These are phyloP conservation scores for Gossypium sturtianum DNA, from an alignment of 345 rosid genomes.

Conservation along the genomic window DNA sequence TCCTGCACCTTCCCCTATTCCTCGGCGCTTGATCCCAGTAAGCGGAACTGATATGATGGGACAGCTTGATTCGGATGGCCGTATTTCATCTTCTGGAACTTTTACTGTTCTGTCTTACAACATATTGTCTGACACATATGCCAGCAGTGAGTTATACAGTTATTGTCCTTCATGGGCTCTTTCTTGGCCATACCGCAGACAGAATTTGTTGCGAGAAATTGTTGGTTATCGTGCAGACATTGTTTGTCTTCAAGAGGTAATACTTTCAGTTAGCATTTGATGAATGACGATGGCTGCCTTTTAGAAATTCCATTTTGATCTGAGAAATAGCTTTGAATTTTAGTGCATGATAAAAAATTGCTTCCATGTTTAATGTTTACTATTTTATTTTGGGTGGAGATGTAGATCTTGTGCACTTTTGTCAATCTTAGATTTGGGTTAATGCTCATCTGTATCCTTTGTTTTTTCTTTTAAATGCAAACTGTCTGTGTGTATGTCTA, in stretches of 20 bases:
- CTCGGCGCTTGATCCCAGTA: slow-evolving; percentile 79
- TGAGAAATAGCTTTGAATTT: neutral
- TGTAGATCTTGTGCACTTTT: neutral
- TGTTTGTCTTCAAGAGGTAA: slow-evolving; percentile 95
- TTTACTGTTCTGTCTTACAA: slow-evolving; percentile 94
- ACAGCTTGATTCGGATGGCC: slow-evolving; percentile 67
- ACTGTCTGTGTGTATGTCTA: neutral
- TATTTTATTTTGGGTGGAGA: neutral
- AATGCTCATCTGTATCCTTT: neutral
- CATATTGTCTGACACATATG: slow-evolving; percentile 73
- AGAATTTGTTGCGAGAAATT: slow-evolving; percentile 83
- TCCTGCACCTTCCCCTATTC: slow-evolving; percentile 95
- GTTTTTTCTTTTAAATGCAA: neutral
- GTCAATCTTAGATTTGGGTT: neutral
- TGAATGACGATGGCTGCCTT: neutral
- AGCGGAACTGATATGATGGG: slow-evolving; percentile 56
- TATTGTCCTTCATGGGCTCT: slow-evolving; percentile 99
- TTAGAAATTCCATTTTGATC: neutral
- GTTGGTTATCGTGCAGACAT: slow-evolving; percentile 91
- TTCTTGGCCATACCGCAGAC: slow-evolving; percentile 93
- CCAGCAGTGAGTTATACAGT: slow-evolving; percentile 74
- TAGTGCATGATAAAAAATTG: neutral
- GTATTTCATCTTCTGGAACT: slow-evolving; percentile 60
- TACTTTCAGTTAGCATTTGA: neutral
- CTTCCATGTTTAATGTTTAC: neutral